Percentiles rank a stretch among this genome's conserved stretches.
These are phyloP conservation scores for Wakefieldia striispora DNA, from an alignment of 768 basidiomycete genomes.

Conservation along the genomic window DNA sequence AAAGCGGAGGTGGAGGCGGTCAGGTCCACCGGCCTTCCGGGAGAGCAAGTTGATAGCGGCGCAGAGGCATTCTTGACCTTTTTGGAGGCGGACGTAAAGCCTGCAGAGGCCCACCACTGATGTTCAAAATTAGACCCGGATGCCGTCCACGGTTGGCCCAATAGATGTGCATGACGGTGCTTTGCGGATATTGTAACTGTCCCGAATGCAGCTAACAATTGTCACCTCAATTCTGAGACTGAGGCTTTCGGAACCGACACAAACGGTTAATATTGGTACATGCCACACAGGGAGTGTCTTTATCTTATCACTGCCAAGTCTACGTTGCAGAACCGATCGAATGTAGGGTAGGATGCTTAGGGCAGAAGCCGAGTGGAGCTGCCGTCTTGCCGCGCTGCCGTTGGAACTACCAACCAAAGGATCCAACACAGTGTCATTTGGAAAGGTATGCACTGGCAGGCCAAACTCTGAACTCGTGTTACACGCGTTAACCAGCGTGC, in stretches of 20 bases:
- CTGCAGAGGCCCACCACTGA: slow-evolving; percentile 57
- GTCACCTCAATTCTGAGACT: neutral
- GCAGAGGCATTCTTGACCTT: slow-evolving; percentile 78
- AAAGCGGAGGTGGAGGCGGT: slow-evolving; percentile 42
- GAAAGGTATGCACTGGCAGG: too few relatives aligned
- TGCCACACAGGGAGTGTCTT: too few relatives aligned
- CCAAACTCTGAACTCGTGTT: too few relatives aligned
- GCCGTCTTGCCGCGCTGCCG: too few relatives aligned
- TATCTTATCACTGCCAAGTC: too few relatives aligned
- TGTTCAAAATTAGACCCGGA: slow-evolving; percentile 15
- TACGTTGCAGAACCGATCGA: too few relatives aligned
- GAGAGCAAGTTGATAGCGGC: slow-evolving; percentile 35
- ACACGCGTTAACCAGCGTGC: too few relatives aligned
- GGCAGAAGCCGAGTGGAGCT: too few relatives aligned
- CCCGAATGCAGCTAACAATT: neutral
- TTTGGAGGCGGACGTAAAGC: slow-evolving; percentile 78
- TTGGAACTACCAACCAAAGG: too few relatives aligned
- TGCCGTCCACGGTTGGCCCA: neutral
- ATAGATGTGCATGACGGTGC: slow-evolving; percentile 14
- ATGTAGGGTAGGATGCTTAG: too few relatives aligned
- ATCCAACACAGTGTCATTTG: too few relatives aligned
- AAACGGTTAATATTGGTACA: neutral
- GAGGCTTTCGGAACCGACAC: neutral
- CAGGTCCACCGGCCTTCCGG: slow-evolving; percentile 24
- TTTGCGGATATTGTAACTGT: neutral